Evolutionary conservation across 257 asterid species (phyloP).

Genomic region (Solanum gandarillasii): DNA sequence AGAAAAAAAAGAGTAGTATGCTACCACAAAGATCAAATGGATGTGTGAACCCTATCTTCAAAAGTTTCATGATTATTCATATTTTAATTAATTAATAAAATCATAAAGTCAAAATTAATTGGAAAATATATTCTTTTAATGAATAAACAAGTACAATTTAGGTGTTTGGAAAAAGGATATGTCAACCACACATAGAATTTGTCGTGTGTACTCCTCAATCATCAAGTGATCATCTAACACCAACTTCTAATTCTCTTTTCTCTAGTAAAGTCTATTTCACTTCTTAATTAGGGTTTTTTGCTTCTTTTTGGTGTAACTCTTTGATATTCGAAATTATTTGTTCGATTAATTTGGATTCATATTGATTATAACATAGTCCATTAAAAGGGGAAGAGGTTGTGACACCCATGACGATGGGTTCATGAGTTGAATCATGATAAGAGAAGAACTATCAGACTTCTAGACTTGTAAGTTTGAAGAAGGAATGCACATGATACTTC

Average conservation of each 20-base stretch:
- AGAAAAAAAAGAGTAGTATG: slow-evolving; percentile 42
- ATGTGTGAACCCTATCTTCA: slow-evolving; percentile 67
- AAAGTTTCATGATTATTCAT: not conserved
- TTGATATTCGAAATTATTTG: not conserved
- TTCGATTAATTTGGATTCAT: not conserved
- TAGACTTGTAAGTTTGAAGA: not conserved
- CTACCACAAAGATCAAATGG: slow-evolving; percentile 74
- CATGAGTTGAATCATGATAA: not conserved
- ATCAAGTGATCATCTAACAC: not conserved
- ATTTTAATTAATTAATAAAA: not conserved
- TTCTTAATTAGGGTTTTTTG: not conserved
- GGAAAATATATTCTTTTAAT: not conserved
- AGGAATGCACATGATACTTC: not conserved
- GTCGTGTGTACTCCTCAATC: not conserved
- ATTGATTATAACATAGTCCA: not conserved
- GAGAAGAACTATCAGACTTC: not conserved
- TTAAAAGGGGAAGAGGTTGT: not conserved
- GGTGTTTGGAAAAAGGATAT: not conserved
- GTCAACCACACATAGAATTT: not conserved
- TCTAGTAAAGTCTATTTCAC: not conserved
- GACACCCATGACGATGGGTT: not conserved
- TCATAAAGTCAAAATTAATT: not conserved
- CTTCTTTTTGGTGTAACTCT: not conserved
- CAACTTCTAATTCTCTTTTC: not conserved
- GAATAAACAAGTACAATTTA: not conserved